These are phyloP conservation scores for Xeromyces bisporus DNA, from an alignment of 495 filamentous ascomycete species.

Conservation along the genomic window DNA sequence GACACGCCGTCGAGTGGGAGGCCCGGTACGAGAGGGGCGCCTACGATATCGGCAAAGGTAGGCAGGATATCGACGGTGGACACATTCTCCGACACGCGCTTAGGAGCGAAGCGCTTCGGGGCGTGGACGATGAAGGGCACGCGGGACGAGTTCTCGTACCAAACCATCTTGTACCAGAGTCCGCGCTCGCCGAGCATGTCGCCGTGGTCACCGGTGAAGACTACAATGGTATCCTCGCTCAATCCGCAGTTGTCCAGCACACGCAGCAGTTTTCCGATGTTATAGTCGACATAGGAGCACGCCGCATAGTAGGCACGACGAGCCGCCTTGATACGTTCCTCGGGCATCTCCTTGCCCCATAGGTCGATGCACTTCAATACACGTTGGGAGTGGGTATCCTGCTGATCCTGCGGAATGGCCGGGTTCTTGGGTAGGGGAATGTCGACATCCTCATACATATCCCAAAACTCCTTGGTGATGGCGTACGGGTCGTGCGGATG, in stretches of 20 bases:
- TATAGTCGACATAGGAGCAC: slow-evolving; percentile 77
- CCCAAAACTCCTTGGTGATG: slow-evolving; percentile 78
- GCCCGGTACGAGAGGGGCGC: slow-evolving; percentile 38
- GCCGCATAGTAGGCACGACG: slow-evolving; percentile 77
- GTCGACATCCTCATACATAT: slow-evolving; percentile 72
- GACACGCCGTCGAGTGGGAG: slow-evolving; percentile 66
- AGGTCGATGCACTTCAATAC: slow-evolving; percentile 68
- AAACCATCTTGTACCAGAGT: slow-evolving; percentile 91
- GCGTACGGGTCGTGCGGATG: slow-evolving; percentile 88
- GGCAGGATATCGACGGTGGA: slow-evolving; percentile 75
- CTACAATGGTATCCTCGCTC: slow-evolving; percentile 63
- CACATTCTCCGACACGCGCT: slow-evolving; percentile 55
- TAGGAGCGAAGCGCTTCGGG: slow-evolving; percentile 49
- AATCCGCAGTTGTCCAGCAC: slow-evolving; percentile 58
- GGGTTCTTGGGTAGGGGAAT: slow-evolving; percentile 59
- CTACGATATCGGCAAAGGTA: slow-evolving; percentile 66
- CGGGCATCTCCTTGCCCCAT: slow-evolving; percentile 56
- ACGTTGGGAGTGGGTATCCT: slow-evolving; percentile 67
- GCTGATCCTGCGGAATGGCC: slow-evolving; percentile 53
- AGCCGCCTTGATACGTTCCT: slow-evolving; percentile 63
- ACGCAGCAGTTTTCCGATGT: slow-evolving; percentile 59
- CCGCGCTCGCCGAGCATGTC: slow-evolving; percentile 86
- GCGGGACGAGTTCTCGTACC: slow-evolving; percentile 68
- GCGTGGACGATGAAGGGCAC: slow-evolving; percentile 67
- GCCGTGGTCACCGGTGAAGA: slow-evolving; percentile 81